Conservation (phyloP, 2,329 filamentous ascomycete genomes). For the Fusarium nisikadoi region DNA sequence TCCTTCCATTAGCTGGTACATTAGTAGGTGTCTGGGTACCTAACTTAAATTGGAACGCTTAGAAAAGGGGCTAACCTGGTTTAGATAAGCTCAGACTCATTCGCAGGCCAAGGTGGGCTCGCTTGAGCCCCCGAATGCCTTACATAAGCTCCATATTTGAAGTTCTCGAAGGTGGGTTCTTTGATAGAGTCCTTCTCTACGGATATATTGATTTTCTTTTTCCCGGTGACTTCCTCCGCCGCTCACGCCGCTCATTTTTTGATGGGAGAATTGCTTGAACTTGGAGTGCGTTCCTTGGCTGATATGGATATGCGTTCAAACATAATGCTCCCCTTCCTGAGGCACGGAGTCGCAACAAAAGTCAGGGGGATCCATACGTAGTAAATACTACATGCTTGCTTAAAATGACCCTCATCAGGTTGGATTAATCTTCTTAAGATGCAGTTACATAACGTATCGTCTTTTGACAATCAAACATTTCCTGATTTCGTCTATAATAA, state of each 20-base stretch:
- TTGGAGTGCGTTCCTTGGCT: not conserved
- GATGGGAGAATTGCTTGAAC: not conserved
- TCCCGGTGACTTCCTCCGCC: not conserved
- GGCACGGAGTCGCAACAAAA: not conserved
- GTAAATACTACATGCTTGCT: not conserved
- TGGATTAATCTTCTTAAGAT: not conserved
- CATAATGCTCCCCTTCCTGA: not conserved
- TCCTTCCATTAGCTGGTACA: not conserved
- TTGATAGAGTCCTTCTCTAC: not conserved
- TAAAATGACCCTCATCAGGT: not conserved
- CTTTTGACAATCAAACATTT: not conserved
- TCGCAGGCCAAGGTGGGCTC: not conserved
- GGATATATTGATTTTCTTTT: not conserved
- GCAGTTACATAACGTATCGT: not conserved
- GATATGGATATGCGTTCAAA: not conserved
- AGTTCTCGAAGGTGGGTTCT: not conserved
- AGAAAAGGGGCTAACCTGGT: not conserved
- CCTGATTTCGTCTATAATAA: constrained; percentile 22
- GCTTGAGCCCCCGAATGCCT: not conserved
- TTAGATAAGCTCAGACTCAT: not conserved
- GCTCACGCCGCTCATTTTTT: not conserved
- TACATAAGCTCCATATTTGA: not conserved
- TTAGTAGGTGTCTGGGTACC: not conserved
- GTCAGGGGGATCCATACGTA: not conserved
- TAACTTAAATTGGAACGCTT: constrained; percentile 2